Percentiles rank a stretch among this genome's conserved stretches.
phyloP scores from a whole-genome alignment of 2,329 filamentous ascomycete species.

The Xylaria arbuscula region DNA sequence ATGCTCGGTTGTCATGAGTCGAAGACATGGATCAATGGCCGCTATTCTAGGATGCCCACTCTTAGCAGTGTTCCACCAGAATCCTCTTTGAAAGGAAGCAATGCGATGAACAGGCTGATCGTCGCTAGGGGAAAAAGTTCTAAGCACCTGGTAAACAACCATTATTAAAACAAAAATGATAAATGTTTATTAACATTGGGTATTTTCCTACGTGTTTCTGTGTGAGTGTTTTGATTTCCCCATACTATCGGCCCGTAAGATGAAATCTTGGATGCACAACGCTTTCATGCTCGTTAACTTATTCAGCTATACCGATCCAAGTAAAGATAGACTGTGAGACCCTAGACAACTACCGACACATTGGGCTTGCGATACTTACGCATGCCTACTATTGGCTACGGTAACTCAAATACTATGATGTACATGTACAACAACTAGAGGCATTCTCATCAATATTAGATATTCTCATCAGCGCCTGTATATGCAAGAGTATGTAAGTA shows the following conservation, averaged over 20 bases:
- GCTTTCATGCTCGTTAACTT: too few species aligned
- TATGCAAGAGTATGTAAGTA: not conserved
- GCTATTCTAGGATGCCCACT: not conserved
- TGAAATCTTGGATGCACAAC: too few species aligned
- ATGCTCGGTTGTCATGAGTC: not conserved
- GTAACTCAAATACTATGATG: not conserved
- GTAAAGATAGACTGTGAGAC: not conserved
- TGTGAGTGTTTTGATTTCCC: not conserved
- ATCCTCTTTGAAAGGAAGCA: not conserved
- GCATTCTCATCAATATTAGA: too few species aligned
- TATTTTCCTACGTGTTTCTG: not conserved
- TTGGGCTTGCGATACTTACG: not conserved
- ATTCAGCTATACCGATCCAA: not conserved
- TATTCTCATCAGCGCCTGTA: not conserved
- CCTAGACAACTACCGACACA: not conserved
- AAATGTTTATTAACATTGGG: not conserved
- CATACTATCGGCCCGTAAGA: not conserved
- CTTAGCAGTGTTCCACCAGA: not conserved
- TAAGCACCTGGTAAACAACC: not conserved
- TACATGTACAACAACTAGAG: too few species aligned
- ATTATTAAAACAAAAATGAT: not conserved
- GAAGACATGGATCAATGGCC: not conserved
- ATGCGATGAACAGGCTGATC: conserved; percentile 1
- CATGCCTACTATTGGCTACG: not conserved
- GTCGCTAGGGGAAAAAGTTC: not conserved